Conservation (phyloP, 176 grass and related monocot species). For the Otatea glauca region DNA sequence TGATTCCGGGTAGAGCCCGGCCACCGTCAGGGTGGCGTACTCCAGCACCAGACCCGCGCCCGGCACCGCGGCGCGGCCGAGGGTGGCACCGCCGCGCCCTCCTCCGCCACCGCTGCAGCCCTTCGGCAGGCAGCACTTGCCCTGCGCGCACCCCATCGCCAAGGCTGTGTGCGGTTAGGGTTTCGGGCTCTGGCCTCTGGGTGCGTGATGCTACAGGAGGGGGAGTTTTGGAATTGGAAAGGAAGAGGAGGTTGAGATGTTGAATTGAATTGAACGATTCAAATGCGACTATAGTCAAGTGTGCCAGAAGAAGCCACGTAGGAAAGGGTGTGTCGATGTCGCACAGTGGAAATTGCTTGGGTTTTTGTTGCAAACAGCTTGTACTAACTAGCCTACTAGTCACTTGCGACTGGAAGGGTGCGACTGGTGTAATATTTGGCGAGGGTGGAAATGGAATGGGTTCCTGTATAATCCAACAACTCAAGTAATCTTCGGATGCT, state of each 20-base stretch:
- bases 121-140: constrained; percentile 65
- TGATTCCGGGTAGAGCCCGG: constrained; percentile 82
- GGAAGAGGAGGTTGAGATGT: constrained; percentile 7
- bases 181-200: neutral
- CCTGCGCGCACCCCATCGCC: constrained; percentile 73
- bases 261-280: constrained; percentile 43
- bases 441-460: too few species aligned
- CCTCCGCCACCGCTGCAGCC: neutral
- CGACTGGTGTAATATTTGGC: neutral
- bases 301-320: too few species aligned
- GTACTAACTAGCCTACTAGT: neutral
- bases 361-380: neutral
- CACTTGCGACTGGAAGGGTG: neutral
- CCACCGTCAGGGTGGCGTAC: constrained; percentile 66
- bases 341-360: too few species aligned
- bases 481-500: too few species aligned
- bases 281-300: constrained; percentile 20
- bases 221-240: constrained; percentile 22
- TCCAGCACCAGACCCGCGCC: constrained; percentile 60
- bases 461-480: too few species aligned
- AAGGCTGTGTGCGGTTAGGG: constrained; percentile 41
- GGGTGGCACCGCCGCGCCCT: constrained; percentile 37
- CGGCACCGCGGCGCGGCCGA: constrained; percentile 58
- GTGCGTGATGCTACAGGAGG: constrained; percentile 33
- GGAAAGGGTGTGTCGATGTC: too few species aligned